Base-by-base conservation (phyloP, 306 rosid species). In the Vigna radiata region DNA sequence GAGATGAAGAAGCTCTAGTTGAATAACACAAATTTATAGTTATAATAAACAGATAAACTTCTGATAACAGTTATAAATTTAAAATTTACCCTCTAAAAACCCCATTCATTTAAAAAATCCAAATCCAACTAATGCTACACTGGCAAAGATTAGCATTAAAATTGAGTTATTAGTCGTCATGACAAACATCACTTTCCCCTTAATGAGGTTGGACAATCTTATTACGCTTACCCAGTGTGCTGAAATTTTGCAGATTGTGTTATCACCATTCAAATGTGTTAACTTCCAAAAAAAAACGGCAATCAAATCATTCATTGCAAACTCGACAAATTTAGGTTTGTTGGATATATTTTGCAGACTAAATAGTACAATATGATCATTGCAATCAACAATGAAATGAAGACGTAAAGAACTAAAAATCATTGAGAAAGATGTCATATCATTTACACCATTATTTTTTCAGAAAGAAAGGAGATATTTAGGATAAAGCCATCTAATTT, bases 141-240 rank as follows among this genome's bases (percentile, higher is more conserved):
- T 37, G 12, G 27, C 14, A 11, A 25, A 25, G 1, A 59, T 6
- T 60, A 5, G 19, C 43, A 60, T 60, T 12, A 60, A 60, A 60
- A 60, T 14, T 5, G 7, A 14, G 36, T 60, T 27, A 13, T 1
- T 60, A 18, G 48, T 54, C 1, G 8, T 12, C 7, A 15, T 46
- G 47, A 56, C 18, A 60, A 25, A 7, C 44, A 16, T 27, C 5
- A 27, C 21, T 60, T 73, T 29, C 39, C 61, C 23, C 4, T 16
- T 29, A 13, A 31, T 71, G 27, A 75, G 62, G 36, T 73, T 58
- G 29, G 68, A 43, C 55, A 15, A 21, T 73, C 49, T 61, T 6
- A 60, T 8, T 46, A 19, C 7, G 17, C 37, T n/a, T 29, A 7
- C 15, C 14, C 16, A 21, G 41, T 55, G 19, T 54, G 19, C 17